Conservation (phyloP, 2,329 filamentous ascomycete genomes). For the Orbilia oligospora region DNA sequence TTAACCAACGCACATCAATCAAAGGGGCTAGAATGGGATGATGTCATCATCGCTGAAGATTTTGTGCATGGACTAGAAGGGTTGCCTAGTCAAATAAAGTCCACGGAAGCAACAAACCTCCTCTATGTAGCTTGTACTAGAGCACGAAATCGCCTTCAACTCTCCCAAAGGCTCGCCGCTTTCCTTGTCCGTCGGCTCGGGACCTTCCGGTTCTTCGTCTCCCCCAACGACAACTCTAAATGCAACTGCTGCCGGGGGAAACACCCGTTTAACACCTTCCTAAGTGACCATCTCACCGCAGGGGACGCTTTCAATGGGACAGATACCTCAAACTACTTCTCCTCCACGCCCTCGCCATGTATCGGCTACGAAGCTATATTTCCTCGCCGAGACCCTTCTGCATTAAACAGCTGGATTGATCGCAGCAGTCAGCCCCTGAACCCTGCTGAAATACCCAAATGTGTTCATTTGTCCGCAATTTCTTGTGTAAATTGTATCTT, state of each 20-base stretch:
- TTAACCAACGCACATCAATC: conserved; percentile 61
- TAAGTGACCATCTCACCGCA: conserved; percentile 15
- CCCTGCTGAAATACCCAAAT: conserved; percentile 47
- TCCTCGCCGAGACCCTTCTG: conserved; percentile 32
- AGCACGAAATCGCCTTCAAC: conserved; percentile 52
- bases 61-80: conserved; percentile 30
- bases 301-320: background rate
- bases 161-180: conserved; percentile 29
- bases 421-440: conserved; percentile 15
- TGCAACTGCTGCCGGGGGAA: conserved; percentile 51
- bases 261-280: conserved; percentile 42
- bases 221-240: conserved; percentile 9
- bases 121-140: conserved; percentile 58
- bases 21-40: conserved; percentile 62
- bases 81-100: background rate
- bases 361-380: conserved; percentile 45
- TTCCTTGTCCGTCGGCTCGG: conserved; percentile 35
- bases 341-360: conserved; percentile 37
- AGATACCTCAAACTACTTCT: conserved; percentile 31
- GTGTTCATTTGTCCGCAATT: conserved; percentile 32
- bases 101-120: conserved; percentile 42
- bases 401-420: conserved; percentile 45
- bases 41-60: conserved; percentile 60
- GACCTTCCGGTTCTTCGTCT: conserved; percentile 50
- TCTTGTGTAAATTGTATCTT: conserved; percentile 53